These are phyloP conservation scores for Verticillium klebahnii DNA, from an alignment of 2,329 filamentous ascomycete genomes.

Conservation along the genomic window DNA sequence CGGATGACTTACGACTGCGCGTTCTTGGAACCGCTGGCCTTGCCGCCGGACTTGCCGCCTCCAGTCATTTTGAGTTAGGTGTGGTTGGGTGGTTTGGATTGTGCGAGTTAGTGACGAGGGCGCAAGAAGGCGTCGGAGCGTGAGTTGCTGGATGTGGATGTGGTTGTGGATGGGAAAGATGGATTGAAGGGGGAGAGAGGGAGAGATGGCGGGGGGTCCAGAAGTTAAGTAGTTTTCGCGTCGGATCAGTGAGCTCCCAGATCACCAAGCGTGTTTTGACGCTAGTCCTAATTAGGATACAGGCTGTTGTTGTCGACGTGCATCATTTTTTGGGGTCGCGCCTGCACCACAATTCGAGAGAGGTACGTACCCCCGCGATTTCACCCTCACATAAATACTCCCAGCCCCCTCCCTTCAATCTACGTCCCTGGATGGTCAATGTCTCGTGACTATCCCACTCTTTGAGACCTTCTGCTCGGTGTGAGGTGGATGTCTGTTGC, in stretches of 20 bases:
- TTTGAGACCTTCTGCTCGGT: background rate
- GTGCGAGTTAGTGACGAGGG: conserved; percentile 10
- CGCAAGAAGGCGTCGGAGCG: conserved; percentile 1
- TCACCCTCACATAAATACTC: background rate
- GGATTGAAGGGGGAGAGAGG: conserved; percentile 22
- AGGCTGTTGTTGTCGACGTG: conserved; percentile 3
- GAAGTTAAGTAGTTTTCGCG: conserved; percentile 55
- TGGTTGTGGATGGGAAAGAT: conserved; percentile 21
- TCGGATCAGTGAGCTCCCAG: conserved; percentile 37
- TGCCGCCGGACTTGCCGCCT: conserved; percentile 99
- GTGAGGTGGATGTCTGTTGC: too few species aligned
- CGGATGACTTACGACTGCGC: conserved; percentile 83
- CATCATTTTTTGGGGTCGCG: conserved; percentile 1
- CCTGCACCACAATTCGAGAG: conserved; percentile 6
- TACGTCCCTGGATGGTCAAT: background rate
- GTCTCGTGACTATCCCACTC: background rate
- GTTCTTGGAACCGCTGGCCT: conserved; percentile 98
- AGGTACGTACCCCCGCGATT: conserved; percentile 6
- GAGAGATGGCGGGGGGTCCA: conserved; percentile 38
- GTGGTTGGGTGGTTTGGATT: conserved; percentile 25
- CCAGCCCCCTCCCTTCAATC: background rate
- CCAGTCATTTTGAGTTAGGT: conserved; percentile 89
- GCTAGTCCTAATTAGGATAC: conserved; percentile 21
- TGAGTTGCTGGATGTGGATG: conserved; percentile 15
- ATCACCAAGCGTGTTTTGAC: conserved; percentile 36